Percentiles rank a stretch among this genome's conserved stretches.
phyloP scores from a whole-genome alignment of 176 grass and related monocot genomes.

The Musa itinerans region DNA sequence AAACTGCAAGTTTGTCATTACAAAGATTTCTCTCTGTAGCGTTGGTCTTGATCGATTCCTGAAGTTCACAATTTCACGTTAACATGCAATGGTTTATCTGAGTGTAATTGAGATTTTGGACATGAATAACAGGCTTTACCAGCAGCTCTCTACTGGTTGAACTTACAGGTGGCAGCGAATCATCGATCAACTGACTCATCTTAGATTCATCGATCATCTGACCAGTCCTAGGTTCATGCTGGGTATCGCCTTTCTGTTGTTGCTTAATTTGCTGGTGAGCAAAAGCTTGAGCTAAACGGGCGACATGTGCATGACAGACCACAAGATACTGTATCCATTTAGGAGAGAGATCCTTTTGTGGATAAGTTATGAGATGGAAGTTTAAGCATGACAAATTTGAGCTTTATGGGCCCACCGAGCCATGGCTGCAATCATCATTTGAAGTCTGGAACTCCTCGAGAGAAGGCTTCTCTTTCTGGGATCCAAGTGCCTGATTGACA shows the following conservation, averaged over 20 bases:
- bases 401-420: not conserved
- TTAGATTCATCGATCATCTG: slow-evolving; percentile 42
- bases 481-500: not conserved
- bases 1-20: not conserved
- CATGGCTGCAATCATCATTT: not conserved
- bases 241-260: slow-evolving; percentile 38
- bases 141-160: slow-evolving; percentile 99
- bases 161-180: slow-evolving; percentile 83
- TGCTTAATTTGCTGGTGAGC: slow-evolving; percentile 56
- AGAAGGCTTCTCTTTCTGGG: not conserved
- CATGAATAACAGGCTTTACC: slow-evolving; percentile 93
- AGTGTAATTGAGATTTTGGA: slow-evolving; percentile 44
- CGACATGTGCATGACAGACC: not conserved
- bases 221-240: slow-evolving; percentile 51
- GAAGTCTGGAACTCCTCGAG: not conserved
- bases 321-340: not conserved
- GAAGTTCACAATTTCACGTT: not conserved
- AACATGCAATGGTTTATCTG: not conserved
- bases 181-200: slow-evolving; percentile 39
- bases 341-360: too few species aligned
- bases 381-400: too few species aligned
- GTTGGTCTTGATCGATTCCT: slow-evolving; percentile 4
- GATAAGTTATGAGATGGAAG: too few species aligned
- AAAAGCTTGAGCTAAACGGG: slow-evolving; percentile 38
- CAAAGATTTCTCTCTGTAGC: not conserved